Percentiles rank a stretch among this genome's conserved stretches.
These are phyloP conservation scores for Nemania bipapillata DNA, from an alignment of 2,329 filamentous ascomycete species.

Conservation along the genomic window DNA sequence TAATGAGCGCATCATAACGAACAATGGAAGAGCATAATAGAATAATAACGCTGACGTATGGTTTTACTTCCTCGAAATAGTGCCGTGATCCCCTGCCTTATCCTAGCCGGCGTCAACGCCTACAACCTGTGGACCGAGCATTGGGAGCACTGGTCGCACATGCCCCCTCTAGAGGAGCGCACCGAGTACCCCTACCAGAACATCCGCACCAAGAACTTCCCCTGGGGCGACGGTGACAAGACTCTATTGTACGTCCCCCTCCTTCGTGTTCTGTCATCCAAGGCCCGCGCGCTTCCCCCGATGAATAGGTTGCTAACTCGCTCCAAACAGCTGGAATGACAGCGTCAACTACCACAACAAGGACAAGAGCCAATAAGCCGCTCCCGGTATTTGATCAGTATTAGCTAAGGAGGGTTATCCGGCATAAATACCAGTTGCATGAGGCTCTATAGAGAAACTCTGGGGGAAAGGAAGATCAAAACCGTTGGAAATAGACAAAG, in stretches of 20 bases:
- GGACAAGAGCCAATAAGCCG: slow-evolving; percentile 71
- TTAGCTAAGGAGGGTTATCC: background rate
- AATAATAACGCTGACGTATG: slow-evolving; percentile 21
- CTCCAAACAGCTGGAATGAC: slow-evolving; percentile 81
- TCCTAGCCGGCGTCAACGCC: slow-evolving; percentile 80
- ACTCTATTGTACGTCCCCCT: slow-evolving; percentile 70
- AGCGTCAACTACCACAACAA: slow-evolving; percentile 97
- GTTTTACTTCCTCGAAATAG: slow-evolving; percentile 58
- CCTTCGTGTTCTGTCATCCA: background rate
- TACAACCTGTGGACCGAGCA: slow-evolving; percentile 94
- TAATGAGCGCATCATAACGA: slow-evolving; percentile 8
- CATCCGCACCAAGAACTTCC: slow-evolving; percentile 94
- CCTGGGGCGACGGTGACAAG: slow-evolving; percentile 96
- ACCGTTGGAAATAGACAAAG: slow-evolving; percentile 30
- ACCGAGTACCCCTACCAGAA: slow-evolving; percentile 97
- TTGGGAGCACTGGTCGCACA: slow-evolving; percentile 93
- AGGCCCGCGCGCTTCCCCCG: background rate
- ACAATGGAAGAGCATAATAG: background rate
- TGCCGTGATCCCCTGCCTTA: slow-evolving; percentile 76
- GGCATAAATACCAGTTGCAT: slow-evolving; percentile 8
- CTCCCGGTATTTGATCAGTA: slow-evolving; percentile 7
- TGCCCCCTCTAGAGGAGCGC: slow-evolving; percentile 88
- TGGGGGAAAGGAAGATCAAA: slow-evolving; percentile 8
- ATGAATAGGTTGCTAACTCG: slow-evolving; percentile 5
- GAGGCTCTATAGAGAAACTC: background rate